Conservation (phyloP, 768 basidiomycete species). For the Podaxis pistillaris region DNA sequence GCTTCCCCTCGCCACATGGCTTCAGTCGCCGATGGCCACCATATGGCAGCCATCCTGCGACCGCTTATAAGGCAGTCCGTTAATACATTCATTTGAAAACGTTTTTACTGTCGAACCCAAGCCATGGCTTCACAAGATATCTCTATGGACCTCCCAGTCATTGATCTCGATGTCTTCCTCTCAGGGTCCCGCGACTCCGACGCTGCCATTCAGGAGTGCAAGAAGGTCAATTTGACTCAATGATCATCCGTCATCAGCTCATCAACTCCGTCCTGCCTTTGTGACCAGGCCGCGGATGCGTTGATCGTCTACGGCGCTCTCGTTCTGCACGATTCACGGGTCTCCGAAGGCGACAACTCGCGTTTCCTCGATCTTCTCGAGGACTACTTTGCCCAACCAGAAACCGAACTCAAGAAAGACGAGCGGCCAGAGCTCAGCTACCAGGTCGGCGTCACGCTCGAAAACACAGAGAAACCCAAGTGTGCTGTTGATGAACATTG, state of each 20-base stretch:
- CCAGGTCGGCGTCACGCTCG: conserved; percentile 93
- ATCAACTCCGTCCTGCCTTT: neutral
- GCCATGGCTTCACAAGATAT: conserved; percentile 36
- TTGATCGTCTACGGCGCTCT: conserved; percentile 85
- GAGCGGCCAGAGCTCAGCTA: conserved; percentile 85
- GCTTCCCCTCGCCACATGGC: conserved; percentile 10
- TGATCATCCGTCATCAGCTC: conserved; percentile 5
- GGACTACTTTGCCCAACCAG: conserved; percentile 85
- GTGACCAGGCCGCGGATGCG: conserved; percentile 69
- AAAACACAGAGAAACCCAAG: conserved; percentile 91
- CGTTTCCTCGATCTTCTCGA: conserved; percentile 87
- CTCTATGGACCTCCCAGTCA: conserved; percentile 61
- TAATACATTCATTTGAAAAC: neutral
- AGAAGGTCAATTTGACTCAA: conserved; percentile 44
- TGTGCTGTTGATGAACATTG: conserved; percentile 85
- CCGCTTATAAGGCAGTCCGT: neutral
- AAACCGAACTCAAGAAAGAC: conserved; percentile 62
- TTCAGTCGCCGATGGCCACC: neutral
- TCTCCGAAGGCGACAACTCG: conserved; percentile 77
- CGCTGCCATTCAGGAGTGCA: conserved; percentile 57
- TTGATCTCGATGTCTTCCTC: conserved; percentile 76
- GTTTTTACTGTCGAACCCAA: neutral
- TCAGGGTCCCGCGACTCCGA: conserved; percentile 42
- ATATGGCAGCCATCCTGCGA: neutral
- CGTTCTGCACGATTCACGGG: conserved; percentile 81